Evolutionary conservation across 352 stramenopile genomes (phyloP).

Genomic region (Globisporangium takayamanum): DNA sequence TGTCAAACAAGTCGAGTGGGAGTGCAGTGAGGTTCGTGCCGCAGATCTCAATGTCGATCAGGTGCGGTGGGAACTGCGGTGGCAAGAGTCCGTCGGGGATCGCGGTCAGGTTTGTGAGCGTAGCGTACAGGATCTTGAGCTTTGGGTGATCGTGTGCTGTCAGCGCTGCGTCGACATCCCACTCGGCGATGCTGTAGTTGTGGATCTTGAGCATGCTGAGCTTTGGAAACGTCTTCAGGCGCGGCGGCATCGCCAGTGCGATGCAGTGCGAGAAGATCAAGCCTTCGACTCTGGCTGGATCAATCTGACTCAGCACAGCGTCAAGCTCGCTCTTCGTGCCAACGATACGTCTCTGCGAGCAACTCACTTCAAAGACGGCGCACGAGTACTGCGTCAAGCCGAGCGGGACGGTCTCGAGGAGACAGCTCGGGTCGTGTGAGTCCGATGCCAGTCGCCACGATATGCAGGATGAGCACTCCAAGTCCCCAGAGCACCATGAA

Average conservation of each 20-base stretch:
- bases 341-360: conserved; percentile 1
- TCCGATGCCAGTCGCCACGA: no score
- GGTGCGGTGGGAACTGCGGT: conserved; percentile 1
- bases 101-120: not conserved
- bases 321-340: not conserved
- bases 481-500: conserved; percentile 9
- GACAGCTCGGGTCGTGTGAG: conserved; percentile 2
- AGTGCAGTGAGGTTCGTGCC: conserved; percentile 8
- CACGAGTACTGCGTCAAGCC: conserved; percentile 9
- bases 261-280: conserved; percentile 16
- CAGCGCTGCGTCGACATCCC: conserved; percentile 8
- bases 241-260: conserved; percentile 6
- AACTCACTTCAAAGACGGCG: conserved; percentile 15
- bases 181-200: conserved; percentile 17
- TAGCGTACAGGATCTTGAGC: not conserved
- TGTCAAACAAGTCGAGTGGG: conserved; percentile 7
- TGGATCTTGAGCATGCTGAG: conserved; percentile 16
- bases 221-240: conserved; percentile 6
- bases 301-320: not conserved
- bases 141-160: not conserved
- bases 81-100: conserved; percentile 7
- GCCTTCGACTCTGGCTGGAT: not conserved
- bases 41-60: conserved; percentile 4
- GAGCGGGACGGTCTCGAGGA: conserved; percentile 17
- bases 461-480: not conserved